Conservation (phyloP, 441 rosid species). For the Corymbia calophylla region DNA sequence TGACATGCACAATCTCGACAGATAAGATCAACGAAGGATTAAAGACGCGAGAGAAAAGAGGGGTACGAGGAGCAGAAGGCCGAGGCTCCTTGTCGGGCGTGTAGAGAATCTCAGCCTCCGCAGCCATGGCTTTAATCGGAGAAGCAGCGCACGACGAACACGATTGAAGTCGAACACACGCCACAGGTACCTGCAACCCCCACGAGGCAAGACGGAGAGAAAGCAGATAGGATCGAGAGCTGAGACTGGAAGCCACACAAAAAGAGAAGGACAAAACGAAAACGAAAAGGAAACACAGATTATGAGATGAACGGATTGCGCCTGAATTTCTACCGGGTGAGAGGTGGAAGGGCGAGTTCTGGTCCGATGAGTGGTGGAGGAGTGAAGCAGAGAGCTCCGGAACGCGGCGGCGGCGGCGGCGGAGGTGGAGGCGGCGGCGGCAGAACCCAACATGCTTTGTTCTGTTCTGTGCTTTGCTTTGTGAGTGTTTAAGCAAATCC, state of each 20-base stretch:
- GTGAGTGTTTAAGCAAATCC: background rate
- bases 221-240: background rate
- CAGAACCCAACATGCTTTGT: background rate
- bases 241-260: background rate
- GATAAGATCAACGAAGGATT: background rate
- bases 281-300: background rate
- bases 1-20: background rate
- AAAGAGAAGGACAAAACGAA: background rate
- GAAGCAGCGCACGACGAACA: constrained; percentile 12
- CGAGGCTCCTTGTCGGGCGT: constrained; percentile 17
- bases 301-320: background rate
- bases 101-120: constrained; percentile 33
- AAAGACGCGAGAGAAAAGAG: background rate
- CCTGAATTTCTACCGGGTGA: background rate
- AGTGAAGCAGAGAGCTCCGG: background rate
- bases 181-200: background rate
- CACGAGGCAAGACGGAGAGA: background rate
- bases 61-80: constrained; percentile 31
- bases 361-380: background rate
- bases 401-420: background rate
- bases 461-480: background rate
- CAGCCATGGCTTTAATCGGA: constrained; percentile 57
- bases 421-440: background rate
- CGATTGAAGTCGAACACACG: background rate
- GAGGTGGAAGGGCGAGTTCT: background rate